A percentile compares a stretch with the other conserved stretches of the same genome.
These are phyloP conservation scores for Pelargonium cotyledonis DNA, from an alignment of 441 rosid species.

Conservation along the genomic window DNA sequence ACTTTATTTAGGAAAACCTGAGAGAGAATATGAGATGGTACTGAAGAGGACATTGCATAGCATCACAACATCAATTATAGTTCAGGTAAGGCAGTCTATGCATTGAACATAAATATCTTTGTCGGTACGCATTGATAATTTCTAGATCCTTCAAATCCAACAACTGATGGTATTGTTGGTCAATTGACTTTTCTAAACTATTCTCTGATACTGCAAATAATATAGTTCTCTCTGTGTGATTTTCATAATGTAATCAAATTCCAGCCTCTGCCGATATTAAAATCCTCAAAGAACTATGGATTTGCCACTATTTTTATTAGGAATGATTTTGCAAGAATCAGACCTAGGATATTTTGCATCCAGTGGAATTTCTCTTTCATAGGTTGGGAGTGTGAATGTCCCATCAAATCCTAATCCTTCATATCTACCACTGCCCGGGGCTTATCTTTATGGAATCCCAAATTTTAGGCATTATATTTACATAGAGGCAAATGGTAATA, in stretches of 20 bases:
- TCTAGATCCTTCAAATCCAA: neutral
- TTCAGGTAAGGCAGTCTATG: conserved; percentile 45
- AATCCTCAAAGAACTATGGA: neutral
- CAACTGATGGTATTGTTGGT: neutral
- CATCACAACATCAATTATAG: conserved; percentile 66
- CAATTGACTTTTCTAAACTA: neutral
- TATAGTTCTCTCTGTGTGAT: neutral
- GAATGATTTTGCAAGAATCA: neutral
- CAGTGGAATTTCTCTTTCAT: neutral
- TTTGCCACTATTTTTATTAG: neutral
- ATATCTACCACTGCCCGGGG: neutral
- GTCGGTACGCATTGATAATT: neutral
- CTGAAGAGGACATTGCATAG: conserved; percentile 75
- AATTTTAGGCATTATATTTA: neutral
- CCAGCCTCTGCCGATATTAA: neutral
- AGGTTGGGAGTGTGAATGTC: neutral
- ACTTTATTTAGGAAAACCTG: conserved; percentile 51
- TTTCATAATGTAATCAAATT: neutral
- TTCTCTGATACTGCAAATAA: neutral
- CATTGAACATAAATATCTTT: neutral
- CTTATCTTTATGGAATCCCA: neutral
- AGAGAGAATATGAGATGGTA: conserved; percentile 76
- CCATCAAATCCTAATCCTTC: neutral
- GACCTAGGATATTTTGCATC: neutral
- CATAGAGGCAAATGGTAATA: neutral